Evolutionary conservation across 176 grass and related monocot species (phyloP).

Genomic region (Musa beccarii): DNA sequence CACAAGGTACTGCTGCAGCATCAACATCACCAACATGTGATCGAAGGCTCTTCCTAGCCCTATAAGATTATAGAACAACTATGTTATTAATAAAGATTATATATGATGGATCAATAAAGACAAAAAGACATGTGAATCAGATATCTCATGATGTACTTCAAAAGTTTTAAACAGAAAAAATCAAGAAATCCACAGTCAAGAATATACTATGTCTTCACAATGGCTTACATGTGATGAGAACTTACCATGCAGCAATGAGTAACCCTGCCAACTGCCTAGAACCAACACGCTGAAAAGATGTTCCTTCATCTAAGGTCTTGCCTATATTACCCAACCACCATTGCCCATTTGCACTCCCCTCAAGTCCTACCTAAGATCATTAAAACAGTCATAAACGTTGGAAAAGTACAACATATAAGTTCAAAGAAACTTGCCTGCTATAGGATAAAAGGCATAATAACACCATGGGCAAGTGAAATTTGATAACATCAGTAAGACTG

Average conservation of each 20-base stretch:
- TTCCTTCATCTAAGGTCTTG: constrained; percentile 73
- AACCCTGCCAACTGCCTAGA: constrained; percentile 85
- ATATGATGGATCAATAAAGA: constrained; percentile 19
- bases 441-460: background rate
- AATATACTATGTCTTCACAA: background rate
- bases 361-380: constrained; percentile 75
- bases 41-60: constrained; percentile 78
- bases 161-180: background rate
- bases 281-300: constrained; percentile 80
- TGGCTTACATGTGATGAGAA: background rate
- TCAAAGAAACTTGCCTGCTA: background rate
- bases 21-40: constrained; percentile 97
- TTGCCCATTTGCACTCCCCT: constrained; percentile 86
- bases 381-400: constrained; percentile 14
- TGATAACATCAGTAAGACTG: too few species aligned
- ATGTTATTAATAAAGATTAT: too few species aligned
- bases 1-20: constrained; percentile 79
- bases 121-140: constrained; percentile 25
- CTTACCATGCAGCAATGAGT: constrained; percentile 72
- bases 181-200: too few species aligned
- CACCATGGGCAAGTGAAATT: too few species aligned
- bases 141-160: background rate
- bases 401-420: background rate
- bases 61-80: constrained; percentile 39
- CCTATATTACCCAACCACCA: constrained; percentile 98